Base-by-base conservation (phyloP, 2,329 filamentous ascomycete species). In the Nakataea oryzae region DNA sequence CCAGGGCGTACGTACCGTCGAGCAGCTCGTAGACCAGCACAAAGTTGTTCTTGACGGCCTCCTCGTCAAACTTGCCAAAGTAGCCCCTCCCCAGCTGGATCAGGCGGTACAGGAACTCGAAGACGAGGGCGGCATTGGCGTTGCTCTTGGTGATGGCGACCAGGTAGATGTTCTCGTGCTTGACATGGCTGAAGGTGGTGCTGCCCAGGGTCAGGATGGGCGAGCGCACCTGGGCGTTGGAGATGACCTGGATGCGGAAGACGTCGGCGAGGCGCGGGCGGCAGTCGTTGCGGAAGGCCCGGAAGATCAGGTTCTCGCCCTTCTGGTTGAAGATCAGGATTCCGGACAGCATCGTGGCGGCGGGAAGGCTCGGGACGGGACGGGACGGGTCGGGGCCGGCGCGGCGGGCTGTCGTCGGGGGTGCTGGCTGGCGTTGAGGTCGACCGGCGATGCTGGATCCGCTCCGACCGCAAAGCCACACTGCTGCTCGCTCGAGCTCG, bases 21-120 rank as follows among this genome's bases (percentile, higher is more conserved):
- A 99, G 79, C 63, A 99, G 83, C 81, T 99, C 95, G 76, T 99
- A 99, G 54, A 99, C 92, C 67, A 99, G 81, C 66, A 99, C 95
- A 78, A 99, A 99, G 80, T 99, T 99, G 79, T 97, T 97, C 87
- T 99, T 99, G 69, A 99, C 93, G 63, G 95, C 93, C 78, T 99
- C 95, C 81, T 99, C 95, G 72, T 99, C 95, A 72, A 99, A 96
- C 77, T 97, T 97, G 73, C 90, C 93, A 81, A 99, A 99, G 77
- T 99, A 99, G 63, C 92, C 91, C 78, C 90, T 92, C 55, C 95
- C 95, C 66, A 99, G 81, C 72, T 88, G 85, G 67, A 97, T 90
- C 71, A 99, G 79, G 69, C 93, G 86, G 79, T 97, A 97, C 65
- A 99, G 81, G 73, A 99, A 99, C 79, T 99, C 95, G 72, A 99